phyloP scores from a whole-genome alignment of 2,329 filamentous ascomycete genomes.

The Venturia carpophila region DNA sequence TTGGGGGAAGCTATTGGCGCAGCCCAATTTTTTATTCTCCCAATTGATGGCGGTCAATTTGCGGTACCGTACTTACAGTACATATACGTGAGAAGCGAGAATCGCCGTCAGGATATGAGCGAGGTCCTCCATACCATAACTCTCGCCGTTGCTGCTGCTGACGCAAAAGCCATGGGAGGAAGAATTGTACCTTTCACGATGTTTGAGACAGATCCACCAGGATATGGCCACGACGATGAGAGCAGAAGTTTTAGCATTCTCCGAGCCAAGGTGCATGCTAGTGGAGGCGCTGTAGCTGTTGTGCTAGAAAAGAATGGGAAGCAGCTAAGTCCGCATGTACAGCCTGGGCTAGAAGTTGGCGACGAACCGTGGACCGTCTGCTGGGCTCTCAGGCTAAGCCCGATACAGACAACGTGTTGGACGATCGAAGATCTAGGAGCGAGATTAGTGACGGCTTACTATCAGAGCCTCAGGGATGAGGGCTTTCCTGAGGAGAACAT shows the following conservation, averaged over 20 bases:
- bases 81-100: slow-evolving; percentile 22
- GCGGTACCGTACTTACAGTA: slow-evolving; percentile 24
- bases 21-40: slow-evolving; percentile 24
- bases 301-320: slow-evolving; percentile 20
- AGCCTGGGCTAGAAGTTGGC: slow-evolving; percentile 22
- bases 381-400: slow-evolving; percentile 23
- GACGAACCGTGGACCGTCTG: slow-evolving; percentile 23
- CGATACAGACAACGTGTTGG: slow-evolving; percentile 17
- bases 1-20: slow-evolving; percentile 21
- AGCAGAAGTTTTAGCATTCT: slow-evolving; percentile 18
- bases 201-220: slow-evolving; percentile 22
- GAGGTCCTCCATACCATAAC: slow-evolving; percentile 24
- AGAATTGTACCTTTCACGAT: slow-evolving; percentile 22
- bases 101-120: slow-evolving; percentile 22
- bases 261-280: slow-evolving; percentile 21
- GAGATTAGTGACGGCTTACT: slow-evolving; percentile 22
- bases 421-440: slow-evolving; percentile 17
- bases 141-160: slow-evolving; percentile 22
- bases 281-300: slow-evolving; percentile 22
- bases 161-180: slow-evolving; percentile 14
- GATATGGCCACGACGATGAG: slow-evolving; percentile 15
- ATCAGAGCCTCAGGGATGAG: slow-evolving; percentile 22
- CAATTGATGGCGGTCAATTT: slow-evolving; percentile 16
- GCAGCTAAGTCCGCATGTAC: slow-evolving; percentile 22
- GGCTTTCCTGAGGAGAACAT: slow-evolving; percentile 23